A percentile compares a stretch with the other conserved stretches of the same genome.
Evolutionary conservation across 2,329 filamentous ascomycete genomes (phyloP).

Genomic region (Cercospora zeina): DNA sequence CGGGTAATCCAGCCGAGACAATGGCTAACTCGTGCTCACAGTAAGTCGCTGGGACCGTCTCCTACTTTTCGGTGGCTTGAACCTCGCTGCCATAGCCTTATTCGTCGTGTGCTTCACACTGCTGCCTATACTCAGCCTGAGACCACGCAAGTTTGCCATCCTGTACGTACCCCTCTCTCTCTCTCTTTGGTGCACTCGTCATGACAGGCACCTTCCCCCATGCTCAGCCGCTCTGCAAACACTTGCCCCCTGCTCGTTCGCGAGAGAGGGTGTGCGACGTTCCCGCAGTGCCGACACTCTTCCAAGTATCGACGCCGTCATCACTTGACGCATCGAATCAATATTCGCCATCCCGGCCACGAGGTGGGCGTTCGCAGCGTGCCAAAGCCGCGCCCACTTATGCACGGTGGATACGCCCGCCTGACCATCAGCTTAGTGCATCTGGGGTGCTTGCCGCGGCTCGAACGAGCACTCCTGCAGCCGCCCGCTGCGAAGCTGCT

Average conservation of each 20-base stretch:
- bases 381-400: constrained; percentile 34
- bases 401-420: constrained; percentile 37
- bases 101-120: constrained; percentile 92
- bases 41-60: constrained; percentile 97
- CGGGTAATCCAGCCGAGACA: constrained; percentile 37
- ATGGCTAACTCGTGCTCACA: constrained; percentile 49
- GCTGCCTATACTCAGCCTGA: constrained; percentile 77
- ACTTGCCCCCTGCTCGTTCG: constrained; percentile 18
- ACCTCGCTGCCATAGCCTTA: constrained; percentile 82
- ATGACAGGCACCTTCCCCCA: constrained; percentile 20
- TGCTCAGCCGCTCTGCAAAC: constrained; percentile 20
- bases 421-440: constrained; percentile 38
- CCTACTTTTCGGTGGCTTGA: constrained; percentile 87
- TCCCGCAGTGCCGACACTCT: constrained; percentile 25
- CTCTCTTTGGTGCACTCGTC: constrained; percentile 10
- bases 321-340: constrained; percentile 26
- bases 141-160: constrained; percentile 91
- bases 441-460: constrained; percentile 31
- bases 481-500: constrained; percentile 29
- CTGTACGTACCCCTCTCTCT: constrained; percentile 67
- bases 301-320: constrained; percentile 24
- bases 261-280: constrained; percentile 31
- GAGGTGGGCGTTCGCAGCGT: constrained; percentile 30
- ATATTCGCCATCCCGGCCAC: constrained; percentile 29
- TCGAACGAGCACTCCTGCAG: constrained; percentile 28